Conservation (phyloP, 1,139 yeast species). For the Pichia sp. region DNA sequence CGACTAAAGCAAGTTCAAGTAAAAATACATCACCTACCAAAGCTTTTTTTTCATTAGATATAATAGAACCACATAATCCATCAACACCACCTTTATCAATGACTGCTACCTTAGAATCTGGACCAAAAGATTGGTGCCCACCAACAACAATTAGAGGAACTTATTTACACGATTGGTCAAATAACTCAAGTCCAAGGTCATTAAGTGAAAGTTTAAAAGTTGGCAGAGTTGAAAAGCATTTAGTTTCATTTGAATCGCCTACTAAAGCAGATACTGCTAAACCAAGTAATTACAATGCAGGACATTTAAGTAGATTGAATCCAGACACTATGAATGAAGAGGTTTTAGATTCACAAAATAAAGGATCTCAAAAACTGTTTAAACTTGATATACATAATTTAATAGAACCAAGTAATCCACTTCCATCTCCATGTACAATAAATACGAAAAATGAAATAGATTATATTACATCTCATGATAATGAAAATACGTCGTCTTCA, state of each 20-base stretch:
- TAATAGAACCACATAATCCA: background rate
- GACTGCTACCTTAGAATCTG: background rate
- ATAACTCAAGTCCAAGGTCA: constrained; percentile 12
- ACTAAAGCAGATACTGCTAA: background rate
- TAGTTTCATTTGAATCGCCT: background rate
- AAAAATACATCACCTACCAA: constrained; percentile 5
- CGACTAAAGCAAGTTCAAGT: background rate
- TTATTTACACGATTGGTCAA: constrained; percentile 14
- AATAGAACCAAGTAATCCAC: constrained; percentile 8
- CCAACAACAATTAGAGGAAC: constrained; percentile 13
- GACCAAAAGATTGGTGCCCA: constrained; percentile 10
- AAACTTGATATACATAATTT: background rate
- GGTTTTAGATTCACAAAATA: too few relatives aligned
- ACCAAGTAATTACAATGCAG: background rate
- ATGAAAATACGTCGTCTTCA: background rate
- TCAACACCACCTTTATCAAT: constrained; percentile 4
- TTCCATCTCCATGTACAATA: constrained; percentile 11
- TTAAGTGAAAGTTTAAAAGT: constrained; percentile 12
- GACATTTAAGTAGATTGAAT: background rate
- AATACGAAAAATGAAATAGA: background rate
- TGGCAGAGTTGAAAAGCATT: constrained; percentile 9
- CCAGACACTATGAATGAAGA: background rate
- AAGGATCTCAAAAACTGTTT: background rate
- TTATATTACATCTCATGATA: background rate
- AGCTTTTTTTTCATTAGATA: constrained; percentile 1